Conservation (phyloP, 108 stramenopile genomes). For the Nitzschia sp. region DNA sequence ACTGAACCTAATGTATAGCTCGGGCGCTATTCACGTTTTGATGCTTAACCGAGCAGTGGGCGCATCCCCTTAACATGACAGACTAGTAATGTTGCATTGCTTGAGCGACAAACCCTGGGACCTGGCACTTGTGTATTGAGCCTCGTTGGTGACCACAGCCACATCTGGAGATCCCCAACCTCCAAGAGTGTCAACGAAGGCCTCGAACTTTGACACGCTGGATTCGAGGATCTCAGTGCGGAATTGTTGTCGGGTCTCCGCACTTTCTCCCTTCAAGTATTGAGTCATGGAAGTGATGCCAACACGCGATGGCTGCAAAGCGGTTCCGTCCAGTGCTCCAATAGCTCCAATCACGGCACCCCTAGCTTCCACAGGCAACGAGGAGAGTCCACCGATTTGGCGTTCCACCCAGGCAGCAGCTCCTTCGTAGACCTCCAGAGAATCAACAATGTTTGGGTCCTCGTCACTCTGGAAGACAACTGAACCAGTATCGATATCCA, state of each 20-base stretch:
- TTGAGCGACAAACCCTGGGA: background rate
- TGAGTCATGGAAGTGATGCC: conserved; percentile 66
- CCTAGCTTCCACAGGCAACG: conserved; percentile 47
- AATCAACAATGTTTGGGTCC: conserved; percentile 62
- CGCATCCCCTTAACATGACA: conserved; percentile 4
- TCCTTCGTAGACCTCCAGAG: conserved; percentile 74
- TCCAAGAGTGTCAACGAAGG: conserved; percentile 23
- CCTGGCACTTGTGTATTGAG: background rate
- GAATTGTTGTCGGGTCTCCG: conserved; percentile 60
- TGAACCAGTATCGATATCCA: conserved; percentile 62
- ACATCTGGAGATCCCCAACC: conserved; percentile 28
- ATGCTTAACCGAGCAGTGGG: background rate
- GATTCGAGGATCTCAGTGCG: conserved; percentile 63
- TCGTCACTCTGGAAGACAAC: conserved; percentile 70
- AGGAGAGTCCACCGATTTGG: conserved; percentile 16
- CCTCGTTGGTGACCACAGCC: conserved; percentile 24
- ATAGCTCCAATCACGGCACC: conserved; percentile 80
- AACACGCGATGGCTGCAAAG: conserved; percentile 58
- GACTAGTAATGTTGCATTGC: background rate
- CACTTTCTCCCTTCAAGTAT: conserved; percentile 64
- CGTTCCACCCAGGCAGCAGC: conserved; percentile 56
- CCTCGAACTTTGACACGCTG: conserved; percentile 17
- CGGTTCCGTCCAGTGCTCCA: conserved; percentile 78
- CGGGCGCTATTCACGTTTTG: too few species aligned
- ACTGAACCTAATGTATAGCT: too few species aligned